Percentiles rank a stretch among this genome's conserved stretches.
Evolutionary conservation across 2,329 filamentous ascomycete species (phyloP).

Genomic region (Alternaria metachromatica): DNA sequence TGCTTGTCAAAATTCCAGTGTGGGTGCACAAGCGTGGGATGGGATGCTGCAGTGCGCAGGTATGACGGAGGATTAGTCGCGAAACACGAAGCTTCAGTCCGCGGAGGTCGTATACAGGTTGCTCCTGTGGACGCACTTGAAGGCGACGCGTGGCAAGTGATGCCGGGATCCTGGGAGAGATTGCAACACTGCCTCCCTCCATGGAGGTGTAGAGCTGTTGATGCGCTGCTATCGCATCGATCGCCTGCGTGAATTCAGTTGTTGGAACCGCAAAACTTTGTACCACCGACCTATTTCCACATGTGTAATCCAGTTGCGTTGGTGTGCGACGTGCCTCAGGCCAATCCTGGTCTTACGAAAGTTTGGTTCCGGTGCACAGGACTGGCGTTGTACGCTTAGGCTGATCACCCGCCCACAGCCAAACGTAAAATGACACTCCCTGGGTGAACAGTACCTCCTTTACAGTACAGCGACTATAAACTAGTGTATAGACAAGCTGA

Average conservation of each 20-base stretch:
- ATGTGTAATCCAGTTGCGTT: neutral
- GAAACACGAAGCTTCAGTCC: neutral
- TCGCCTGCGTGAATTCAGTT: neutral
- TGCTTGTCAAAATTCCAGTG: neutral
- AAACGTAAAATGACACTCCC: neutral
- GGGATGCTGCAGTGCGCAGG: neutral
- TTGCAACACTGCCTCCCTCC: neutral
- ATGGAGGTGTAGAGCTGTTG: neutral
- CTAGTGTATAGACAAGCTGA: neutral
- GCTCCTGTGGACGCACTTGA: neutral
- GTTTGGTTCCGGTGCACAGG: neutral
- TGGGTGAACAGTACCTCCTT: neutral
- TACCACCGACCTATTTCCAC: neutral
- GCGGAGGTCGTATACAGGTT: neutral
- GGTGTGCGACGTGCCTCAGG: neutral
- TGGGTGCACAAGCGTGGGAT: neutral
- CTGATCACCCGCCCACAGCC: neutral
- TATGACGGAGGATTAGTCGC: neutral
- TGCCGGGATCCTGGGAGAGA: neutral
- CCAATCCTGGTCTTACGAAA: neutral
- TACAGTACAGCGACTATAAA: neutral
- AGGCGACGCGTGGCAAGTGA: neutral
- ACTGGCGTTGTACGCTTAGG: constrained; percentile 1
- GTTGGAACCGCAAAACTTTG: neutral
- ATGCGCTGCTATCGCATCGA: neutral